Base-by-base conservation (phyloP, 2,329 filamentous ascomycete species). In the Diaporthe vaccinii region DNA sequence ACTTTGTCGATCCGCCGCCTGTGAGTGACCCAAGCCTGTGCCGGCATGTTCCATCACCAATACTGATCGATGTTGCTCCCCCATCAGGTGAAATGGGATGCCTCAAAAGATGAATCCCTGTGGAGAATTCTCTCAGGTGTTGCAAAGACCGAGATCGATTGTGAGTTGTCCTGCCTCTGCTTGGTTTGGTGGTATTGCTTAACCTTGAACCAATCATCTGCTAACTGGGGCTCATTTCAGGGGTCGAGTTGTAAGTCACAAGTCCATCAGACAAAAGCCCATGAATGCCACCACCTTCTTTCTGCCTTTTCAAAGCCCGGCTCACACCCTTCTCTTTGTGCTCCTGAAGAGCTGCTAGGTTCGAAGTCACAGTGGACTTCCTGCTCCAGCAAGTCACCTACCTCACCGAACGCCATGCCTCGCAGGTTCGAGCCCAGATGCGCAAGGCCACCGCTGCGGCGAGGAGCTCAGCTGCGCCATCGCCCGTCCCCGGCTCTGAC, bases 301-400 rank as follows among this genome's bases (percentile, higher is more conserved):
- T 7, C 44, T 9, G 12, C 62, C 8, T n/a, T 22, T 9, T 51
- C 22, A 31, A n/a, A 7, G n/a, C 3, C 15, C 9, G 12, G 5
- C 31, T 59, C 14, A 65, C 31, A 65, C 61, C 22, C 74, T 34
- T 39, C 6, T 49, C 61, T 46, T 75, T 34, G 36, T 57, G 12
- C 28, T 82, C 75, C 59, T 75, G 12, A 79, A 93, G 93, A 81
- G 95, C 94, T 62, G 87, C 90, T 71, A 89, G 91, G 61, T 98
- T 98, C 84, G 90, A 96, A 77, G 96, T 98, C 28, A 93, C 94
- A 36, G 91, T 97, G 75, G 90, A 95, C 55, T 98, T 98, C 81
- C 89, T 99, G 44, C 90, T 98, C 22, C 95, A 98, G 82, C 95
- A 99, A 84, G 95, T 95, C 77, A 95, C 95, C 83, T 98, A 95